A percentile compares a stretch with the other conserved stretches of the same genome.
phyloP scores from a whole-genome alignment of 768 basidiomycete species.

The Russula earlei region DNA sequence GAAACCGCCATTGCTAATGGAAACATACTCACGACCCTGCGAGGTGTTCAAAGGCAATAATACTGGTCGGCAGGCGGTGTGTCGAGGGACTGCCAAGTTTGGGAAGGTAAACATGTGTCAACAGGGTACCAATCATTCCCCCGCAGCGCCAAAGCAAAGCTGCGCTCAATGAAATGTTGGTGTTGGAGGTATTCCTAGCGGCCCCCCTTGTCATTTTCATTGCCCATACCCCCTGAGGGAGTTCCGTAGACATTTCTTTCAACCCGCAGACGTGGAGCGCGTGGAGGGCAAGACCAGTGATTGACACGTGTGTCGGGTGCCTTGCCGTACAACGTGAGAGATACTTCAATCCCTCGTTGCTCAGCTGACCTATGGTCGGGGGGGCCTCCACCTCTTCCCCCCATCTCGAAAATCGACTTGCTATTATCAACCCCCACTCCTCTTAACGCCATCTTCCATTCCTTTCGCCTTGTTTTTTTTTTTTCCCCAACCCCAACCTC shows the following conservation, averaged over 20 bases:
- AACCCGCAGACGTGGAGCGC: background rate
- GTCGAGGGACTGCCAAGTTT: background rate
- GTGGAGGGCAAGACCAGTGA: no score
- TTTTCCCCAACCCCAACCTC: background rate
- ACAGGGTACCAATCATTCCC: background rate
- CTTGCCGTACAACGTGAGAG: background rate
- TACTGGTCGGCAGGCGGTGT: conserved; percentile 1
- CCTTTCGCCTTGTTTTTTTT: background rate
- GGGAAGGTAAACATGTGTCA: conserved; percentile 16
- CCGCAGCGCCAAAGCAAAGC: no score
- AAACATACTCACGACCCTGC: conserved; percentile 42
- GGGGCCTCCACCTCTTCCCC: background rate
- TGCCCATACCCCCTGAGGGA: background rate
- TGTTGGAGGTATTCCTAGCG: background rate
- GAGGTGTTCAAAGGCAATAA: conserved; percentile 38
- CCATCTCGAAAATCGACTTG: background rate
- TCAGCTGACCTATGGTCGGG: background rate
- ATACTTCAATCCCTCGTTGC: background rate
- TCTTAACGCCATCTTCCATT: background rate
- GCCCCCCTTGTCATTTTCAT: background rate
- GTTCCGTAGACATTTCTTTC: background rate
- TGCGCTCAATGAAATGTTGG: no score
- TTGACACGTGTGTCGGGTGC: conserved; percentile 8
- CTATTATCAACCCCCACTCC: background rate
- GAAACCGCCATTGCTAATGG: conserved; percentile 18